These are phyloP conservation scores for Aspergillus affinis DNA, from an alignment of 495 filamentous ascomycete genomes.

Conservation along the genomic window DNA sequence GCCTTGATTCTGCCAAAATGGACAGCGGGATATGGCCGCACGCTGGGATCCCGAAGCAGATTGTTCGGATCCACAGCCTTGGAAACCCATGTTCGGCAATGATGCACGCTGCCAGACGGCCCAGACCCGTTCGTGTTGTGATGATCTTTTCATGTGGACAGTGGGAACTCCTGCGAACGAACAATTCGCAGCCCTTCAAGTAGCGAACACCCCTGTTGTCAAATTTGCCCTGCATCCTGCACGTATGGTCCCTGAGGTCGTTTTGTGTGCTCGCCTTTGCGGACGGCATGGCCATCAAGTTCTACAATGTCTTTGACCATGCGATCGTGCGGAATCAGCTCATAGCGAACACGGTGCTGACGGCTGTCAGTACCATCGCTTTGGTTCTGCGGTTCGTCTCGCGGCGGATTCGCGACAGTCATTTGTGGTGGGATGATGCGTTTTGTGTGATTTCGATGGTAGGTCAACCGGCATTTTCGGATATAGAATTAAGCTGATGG, in stretches of 20 bases:
- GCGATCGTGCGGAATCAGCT: constrained; percentile 22
- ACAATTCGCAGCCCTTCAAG: too few relatives aligned
- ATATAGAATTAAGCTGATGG: background rate
- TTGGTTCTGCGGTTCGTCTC: constrained; percentile 23
- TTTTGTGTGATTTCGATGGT: constrained; percentile 14
- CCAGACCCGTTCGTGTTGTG: too few relatives aligned
- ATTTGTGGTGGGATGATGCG: constrained; percentile 27
- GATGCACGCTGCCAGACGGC: too few relatives aligned
- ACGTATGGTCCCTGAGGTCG: too few relatives aligned
- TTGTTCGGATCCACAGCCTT: background rate
- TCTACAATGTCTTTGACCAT: constrained; percentile 23
- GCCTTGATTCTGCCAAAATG: too few relatives aligned
- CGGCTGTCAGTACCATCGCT: constrained; percentile 15
- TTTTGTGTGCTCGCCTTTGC: too few relatives aligned
- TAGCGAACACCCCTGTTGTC: too few relatives aligned
- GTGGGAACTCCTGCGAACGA: too few relatives aligned
- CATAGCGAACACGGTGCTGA: constrained; percentile 26
- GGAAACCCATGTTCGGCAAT: too few relatives aligned
- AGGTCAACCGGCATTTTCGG: background rate
- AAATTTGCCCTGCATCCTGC: too few relatives aligned
- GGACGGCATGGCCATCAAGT: constrained; percentile 16
- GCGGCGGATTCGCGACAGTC: constrained; percentile 14
- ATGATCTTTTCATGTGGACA: too few relatives aligned
- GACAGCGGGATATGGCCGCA: background rate
- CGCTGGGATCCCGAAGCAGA: background rate